Base-by-base conservation (phyloP, 2,329 filamentous ascomycete genomes). In the Monilinia laxa region DNA sequence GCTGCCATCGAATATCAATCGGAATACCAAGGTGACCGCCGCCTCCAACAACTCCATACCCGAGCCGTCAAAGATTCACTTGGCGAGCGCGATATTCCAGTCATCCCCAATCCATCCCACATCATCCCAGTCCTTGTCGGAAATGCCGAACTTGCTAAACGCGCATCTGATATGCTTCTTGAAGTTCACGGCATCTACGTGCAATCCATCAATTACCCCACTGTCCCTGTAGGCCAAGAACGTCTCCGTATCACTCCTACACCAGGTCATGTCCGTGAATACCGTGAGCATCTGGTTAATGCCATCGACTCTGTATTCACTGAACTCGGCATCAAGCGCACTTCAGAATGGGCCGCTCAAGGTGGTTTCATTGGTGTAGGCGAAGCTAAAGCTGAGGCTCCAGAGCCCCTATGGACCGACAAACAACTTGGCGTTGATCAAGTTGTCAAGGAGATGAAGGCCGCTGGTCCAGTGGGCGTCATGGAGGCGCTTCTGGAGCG, bases 141-240 rank as follows among this genome's bases (percentile, higher is more conserved):
- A 68, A 95, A 96, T 75, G 95, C 95, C 57, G 93, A 95, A 79
- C 82, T 96, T 52, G 95, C 95, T 68, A 97, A 95, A 83, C 84
- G 89, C 73, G 95, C 95, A 10, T 96, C 92, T 31, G 95, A 99
- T 77, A 87, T 96, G 82, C 87, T 99, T 28, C 85, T 99, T 18
- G 88, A 90, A 72, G 90, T 96, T 72, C 91, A 97, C 82, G 87
- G 88, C 69, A 97, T 99, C 77, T 99, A 99, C 77, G 95, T 99
- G 35, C 95, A 99, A 81, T 93, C 92, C 65, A 98, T 99, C 85
- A 99, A 99, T 82, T 98, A 98, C 80, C 95, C 95, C 2, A 99
- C 95, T 62, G 95, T 99, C 3, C 95, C 95, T 2, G 92, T 96
- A 9, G 95, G 95, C n/a, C 93, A 99, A 82, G 95, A 99, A 80